These are phyloP conservation scores for Aspergillus neoniger DNA, from an alignment of 2,329 filamentous ascomycete genomes.

Conservation along the genomic window DNA sequence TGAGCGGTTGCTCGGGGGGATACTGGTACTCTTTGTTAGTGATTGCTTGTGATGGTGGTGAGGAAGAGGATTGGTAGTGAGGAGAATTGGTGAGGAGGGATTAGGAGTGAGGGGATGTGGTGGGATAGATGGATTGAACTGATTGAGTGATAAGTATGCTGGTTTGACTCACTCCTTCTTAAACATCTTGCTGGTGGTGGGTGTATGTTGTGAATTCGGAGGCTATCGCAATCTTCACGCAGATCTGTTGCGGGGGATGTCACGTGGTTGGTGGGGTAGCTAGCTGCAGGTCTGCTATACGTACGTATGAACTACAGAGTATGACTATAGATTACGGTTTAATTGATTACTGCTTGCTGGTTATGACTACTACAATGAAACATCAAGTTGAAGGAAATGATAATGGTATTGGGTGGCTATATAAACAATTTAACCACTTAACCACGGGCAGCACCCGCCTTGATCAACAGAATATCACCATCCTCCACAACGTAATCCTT, in stretches of 20 bases:
- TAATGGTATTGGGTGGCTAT: background rate
- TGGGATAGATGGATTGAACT: too few relatives aligned
- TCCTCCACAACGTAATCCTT: slow-evolving; percentile 77
- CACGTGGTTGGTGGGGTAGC: slow-evolving; percentile 13
- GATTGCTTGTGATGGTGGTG: too few relatives aligned
- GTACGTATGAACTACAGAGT: background rate
- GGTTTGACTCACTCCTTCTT: slow-evolving; percentile 94
- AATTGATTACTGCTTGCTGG: too few relatives aligned
- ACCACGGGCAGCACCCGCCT: slow-evolving; percentile 58
- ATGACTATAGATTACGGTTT: too few relatives aligned
- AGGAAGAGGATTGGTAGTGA: too few relatives aligned
- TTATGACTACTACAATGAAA: background rate
- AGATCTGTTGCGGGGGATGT: slow-evolving; percentile 19
- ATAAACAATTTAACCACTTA: slow-evolving; percentile 28
- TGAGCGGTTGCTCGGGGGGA: slow-evolving; percentile 77
- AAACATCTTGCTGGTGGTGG: slow-evolving; percentile 64
- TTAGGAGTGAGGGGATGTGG: background rate
- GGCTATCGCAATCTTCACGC: slow-evolving; percentile 6
- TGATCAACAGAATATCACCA: slow-evolving; percentile 75
- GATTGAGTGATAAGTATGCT: too few relatives aligned
- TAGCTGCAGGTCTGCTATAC: background rate
- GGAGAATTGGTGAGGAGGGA: background rate
- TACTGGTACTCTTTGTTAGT: slow-evolving; percentile 49
- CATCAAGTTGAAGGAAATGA: background rate
- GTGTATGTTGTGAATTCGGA: slow-evolving; percentile 1